A percentile compares a stretch with the other conserved stretches of the same genome.
phyloP scores from a whole-genome alignment of 495 filamentous ascomycete species.

The Podospora didyma region DNA sequence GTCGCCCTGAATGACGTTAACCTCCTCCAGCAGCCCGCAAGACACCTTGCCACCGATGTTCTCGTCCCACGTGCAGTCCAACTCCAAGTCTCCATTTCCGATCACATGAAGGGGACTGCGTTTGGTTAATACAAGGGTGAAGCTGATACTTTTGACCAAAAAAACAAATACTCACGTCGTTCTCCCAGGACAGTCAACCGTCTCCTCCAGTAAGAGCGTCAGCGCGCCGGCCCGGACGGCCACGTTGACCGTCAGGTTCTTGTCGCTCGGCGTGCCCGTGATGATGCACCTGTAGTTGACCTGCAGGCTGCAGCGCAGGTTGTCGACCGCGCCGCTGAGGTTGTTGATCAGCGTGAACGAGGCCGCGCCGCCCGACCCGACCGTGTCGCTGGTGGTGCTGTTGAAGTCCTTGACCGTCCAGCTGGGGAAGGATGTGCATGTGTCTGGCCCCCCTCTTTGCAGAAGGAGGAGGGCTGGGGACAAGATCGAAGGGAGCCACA shows the following conservation, averaged over 20 bases:
- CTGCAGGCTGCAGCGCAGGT: conserved; percentile 17
- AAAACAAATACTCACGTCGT: background rate
- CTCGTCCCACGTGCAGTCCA: background rate
- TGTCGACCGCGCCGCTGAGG: conserved; percentile 12
- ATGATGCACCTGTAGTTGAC: conserved; percentile 23
- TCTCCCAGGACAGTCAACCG: background rate
- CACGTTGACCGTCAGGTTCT: conserved; percentile 10
- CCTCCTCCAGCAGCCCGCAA: background rate
- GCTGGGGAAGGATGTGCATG: conserved; percentile 7
- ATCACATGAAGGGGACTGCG: background rate
- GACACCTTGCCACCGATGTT: background rate
- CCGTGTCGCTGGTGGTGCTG: conserved; percentile 15
- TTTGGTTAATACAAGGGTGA: too few species aligned
- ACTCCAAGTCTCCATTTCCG: background rate
- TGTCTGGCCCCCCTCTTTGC: background rate
- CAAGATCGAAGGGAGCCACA: too few species aligned
- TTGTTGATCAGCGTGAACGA: conserved; percentile 18
- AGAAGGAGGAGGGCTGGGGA: too few species aligned
- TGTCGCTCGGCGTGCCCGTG: conserved; percentile 14
- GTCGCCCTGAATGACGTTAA: background rate
- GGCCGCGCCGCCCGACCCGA: conserved; percentile 11
- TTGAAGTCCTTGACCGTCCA: conserved; percentile 18
- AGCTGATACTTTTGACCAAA: too few species aligned
- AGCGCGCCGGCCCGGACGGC: conserved; percentile 7
- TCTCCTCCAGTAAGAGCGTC: conserved; percentile 6